Conservation (phyloP, 2,329 filamentous ascomycete species). For the Fusarium praegraminearum region DNA sequence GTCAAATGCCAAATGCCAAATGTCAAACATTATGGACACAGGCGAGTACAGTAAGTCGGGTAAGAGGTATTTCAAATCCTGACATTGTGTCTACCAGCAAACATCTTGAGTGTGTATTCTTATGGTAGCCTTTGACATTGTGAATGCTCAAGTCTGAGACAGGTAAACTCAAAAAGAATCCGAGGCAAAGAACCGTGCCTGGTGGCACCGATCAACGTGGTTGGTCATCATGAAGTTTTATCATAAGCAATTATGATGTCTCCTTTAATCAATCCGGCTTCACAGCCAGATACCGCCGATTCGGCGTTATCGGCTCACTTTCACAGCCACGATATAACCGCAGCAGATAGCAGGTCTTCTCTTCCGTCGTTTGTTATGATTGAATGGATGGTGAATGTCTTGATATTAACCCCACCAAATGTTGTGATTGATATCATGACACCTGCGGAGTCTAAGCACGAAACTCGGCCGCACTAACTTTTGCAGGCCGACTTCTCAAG, state of each 20-base stretch:
- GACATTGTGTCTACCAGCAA: background rate
- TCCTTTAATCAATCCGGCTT: background rate
- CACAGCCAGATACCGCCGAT: background rate
- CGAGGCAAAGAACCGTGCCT: constrained; percentile 21
- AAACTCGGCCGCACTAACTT: background rate
- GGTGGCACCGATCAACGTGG: constrained; percentile 12
- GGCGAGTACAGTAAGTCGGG: background rate
- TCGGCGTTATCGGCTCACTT: background rate
- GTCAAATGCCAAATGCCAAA: background rate
- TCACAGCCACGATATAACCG: background rate
- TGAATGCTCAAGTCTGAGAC: background rate
- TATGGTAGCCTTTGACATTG: background rate
- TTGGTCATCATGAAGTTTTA: constrained; percentile 19
- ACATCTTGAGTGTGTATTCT: background rate
- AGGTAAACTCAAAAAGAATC: background rate
- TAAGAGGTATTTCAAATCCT: background rate
- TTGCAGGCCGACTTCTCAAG: background rate
- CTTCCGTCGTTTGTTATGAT: constrained; percentile 16
- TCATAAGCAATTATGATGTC: background rate
- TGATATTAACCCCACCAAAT: constrained; percentile 30
- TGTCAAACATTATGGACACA: background rate
- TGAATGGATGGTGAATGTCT: constrained; percentile 19
- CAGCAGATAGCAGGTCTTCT: background rate
- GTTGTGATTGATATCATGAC: constrained; percentile 31
- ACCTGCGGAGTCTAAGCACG: constrained; percentile 13